Base-by-base conservation (phyloP, 2,329 filamentous ascomycete genomes). In the Botrytis squamosa region DNA sequence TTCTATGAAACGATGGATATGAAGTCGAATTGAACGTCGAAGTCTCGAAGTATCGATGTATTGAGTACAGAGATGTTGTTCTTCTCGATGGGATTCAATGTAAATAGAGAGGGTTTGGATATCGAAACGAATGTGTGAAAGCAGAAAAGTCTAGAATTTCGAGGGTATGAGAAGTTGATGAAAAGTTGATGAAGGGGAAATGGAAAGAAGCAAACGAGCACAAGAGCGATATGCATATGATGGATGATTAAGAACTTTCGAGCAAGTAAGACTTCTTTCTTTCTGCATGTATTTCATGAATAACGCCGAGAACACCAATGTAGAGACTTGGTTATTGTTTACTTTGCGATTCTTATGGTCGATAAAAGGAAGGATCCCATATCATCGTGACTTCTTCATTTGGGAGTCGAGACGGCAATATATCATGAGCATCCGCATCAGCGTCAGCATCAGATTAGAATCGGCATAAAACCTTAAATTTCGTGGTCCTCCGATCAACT, bases 201-300 rank as follows among this genome's bases (percentile, higher is more conserved):
- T 40, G 59, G 25, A 40, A 40, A 40, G 60, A 63, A 40, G 36
- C 38, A 42, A 65, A 65, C 40, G 62, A 57, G 62, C n/a, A 64
- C 62, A 42, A 42, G 25, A 42, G 49, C 66, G 36, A 69, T 33
- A 57, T 40, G 64, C 52, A 57, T 57, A 57, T 33, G 52, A 55
- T 33, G n/a, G 36, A 40, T 42, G 25, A 44, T 42, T 44, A 29
- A 64, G 62, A 42, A 22, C 57, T 36, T 36, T 33, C 7, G 40
- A 44, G n/a, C 38, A 69, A 69, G 66, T 33, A 57, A 69, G 66
- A 59, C 66, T 59, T 69, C 66, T 57, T 69, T 57, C 66, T 69
- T 69, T 69, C 49, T 69, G 49, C 55, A 33, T 57, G n/a, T 42
- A 69, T 57, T 44, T 69, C 66, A 57, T 25, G 49, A 57, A 69